Conservation (phyloP, 2,329 filamentous ascomycete genomes). For the Colletotrichum magnum region DNA sequence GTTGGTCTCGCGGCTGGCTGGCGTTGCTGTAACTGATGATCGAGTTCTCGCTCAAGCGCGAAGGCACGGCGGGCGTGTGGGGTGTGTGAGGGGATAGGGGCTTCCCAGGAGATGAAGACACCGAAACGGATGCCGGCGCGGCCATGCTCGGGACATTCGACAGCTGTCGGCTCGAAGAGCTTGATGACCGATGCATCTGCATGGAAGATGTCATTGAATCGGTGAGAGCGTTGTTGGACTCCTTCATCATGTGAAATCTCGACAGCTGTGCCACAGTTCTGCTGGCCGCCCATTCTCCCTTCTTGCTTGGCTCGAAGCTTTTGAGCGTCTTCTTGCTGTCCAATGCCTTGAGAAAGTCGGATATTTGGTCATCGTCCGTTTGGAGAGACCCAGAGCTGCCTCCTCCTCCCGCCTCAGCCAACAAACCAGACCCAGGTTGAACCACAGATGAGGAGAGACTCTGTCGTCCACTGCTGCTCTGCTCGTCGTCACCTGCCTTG, state of each 20-base stretch:
- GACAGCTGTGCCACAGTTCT: conserved; percentile 84
- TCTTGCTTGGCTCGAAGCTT: conserved; percentile 79
- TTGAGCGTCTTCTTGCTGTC: conserved; percentile 90
- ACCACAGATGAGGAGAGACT: conserved; percentile 78
- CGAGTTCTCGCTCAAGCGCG: conserved; percentile 91
- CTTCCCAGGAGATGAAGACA: conserved; percentile 90
- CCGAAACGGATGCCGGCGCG: conserved; percentile 83
- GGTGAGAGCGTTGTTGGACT: conserved; percentile 88
- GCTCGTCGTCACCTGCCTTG: conserved; percentile 78
- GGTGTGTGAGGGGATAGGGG: conserved; percentile 91
- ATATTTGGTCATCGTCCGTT: conserved; percentile 92
- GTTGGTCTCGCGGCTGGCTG: conserved; percentile 47
- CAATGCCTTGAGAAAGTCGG: conserved; percentile 90
- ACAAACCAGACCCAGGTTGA: conserved; percentile 83
- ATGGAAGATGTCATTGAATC: conserved; percentile 95
- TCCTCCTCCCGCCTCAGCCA: conserved; percentile 78
- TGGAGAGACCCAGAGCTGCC: conserved; percentile 77
- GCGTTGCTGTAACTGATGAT: conserved; percentile 75
- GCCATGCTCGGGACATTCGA: conserved; percentile 74
- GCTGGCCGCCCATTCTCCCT: conserved; percentile 78
- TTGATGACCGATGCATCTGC: conserved; percentile 86
- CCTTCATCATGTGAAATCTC: conserved; percentile 89
- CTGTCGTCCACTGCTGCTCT: conserved; percentile 84
- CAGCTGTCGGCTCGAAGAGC: conserved; percentile 75
- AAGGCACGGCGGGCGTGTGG: conserved; percentile 94